A percentile compares a stretch with the other conserved stretches of the same genome.
phyloP scores from a whole-genome alignment of 768 basidiomycete species.

The Rhizopogon salebrosus region DNA sequence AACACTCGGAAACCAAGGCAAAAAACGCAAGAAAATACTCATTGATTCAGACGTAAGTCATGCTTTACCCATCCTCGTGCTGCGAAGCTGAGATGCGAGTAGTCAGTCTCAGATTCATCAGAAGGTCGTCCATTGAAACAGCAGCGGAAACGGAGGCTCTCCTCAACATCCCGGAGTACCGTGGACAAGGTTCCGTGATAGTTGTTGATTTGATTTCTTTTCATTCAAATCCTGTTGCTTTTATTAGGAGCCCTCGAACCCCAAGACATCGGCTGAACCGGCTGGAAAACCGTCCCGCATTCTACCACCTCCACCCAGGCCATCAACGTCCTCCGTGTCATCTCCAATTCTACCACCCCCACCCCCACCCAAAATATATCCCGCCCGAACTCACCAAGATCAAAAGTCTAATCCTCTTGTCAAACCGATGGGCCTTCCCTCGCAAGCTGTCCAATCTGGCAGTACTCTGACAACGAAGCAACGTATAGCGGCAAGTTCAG shows the following conservation, averaged over 20 bases:
- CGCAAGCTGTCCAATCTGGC: conserved; percentile 19
- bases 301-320: conserved; percentile 1
- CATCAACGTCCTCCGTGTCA: neutral
- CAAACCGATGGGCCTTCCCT: conserved; percentile 22
- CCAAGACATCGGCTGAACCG: neutral
- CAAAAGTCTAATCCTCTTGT: conserved; percentile 26
- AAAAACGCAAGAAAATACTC: conserved; percentile 3
- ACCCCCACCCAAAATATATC: conserved; percentile 12
- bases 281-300: neutral
- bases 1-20: neutral
- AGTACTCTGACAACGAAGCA: conserved; percentile 48
- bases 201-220: neutral
- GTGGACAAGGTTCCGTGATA: neutral
- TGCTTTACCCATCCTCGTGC: neutral
- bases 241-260: neutral
- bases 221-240: neutral
- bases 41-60: conserved; percentile 11
- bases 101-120: conserved; percentile 16
- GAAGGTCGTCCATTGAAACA: conserved; percentile 1
- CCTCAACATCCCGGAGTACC: neutral
- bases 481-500: conserved; percentile 34
- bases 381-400: conserved; percentile 25
- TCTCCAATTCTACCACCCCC: conserved; percentile 6
- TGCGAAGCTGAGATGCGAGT: neutral
- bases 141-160: neutral